Conservation (phyloP, 805 yeast species). For the Candida sphagnicola region DNA sequence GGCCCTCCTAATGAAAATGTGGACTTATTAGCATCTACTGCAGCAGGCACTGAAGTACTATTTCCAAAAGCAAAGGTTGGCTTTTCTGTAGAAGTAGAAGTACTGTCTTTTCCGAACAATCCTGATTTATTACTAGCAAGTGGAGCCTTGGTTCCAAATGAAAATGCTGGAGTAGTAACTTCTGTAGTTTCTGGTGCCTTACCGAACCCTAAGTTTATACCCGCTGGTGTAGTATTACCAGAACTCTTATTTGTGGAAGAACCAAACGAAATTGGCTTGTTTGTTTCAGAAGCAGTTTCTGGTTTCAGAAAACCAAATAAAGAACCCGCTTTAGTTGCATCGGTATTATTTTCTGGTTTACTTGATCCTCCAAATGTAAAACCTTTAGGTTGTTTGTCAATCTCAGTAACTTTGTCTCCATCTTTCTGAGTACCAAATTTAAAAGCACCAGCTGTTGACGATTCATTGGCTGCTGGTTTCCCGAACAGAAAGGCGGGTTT, state of each 20-base stretch:
- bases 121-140: background rate
- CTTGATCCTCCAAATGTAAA: conserved; percentile 5
- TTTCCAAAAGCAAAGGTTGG: background rate
- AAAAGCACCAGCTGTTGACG: conserved; percentile 4
- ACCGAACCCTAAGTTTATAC: conserved; percentile 15
- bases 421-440: conserved; percentile 6
- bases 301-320: too few relatives aligned
- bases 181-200: conserved; percentile 1
- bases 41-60: background rate
- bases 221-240: background rate
- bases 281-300: too few relatives aligned
- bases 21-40: conserved; percentile 3
- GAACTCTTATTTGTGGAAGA: conserved; percentile 1
- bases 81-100: background rate
- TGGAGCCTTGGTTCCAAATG: conserved; percentile 11
- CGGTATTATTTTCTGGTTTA: background rate
- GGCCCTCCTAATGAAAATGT: conserved; percentile 8
- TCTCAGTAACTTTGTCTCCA: conserved; percentile 5
- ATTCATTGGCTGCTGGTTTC: conserved; percentile 2
- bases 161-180: conserved; percentile 10
- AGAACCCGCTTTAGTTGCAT: conserved; percentile 6
- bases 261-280: background rate
- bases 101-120: background rate
- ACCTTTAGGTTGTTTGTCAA: conserved; percentile 2
- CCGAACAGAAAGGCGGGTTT: conserved; percentile 8